Percentiles rank a stretch among this genome's conserved stretches.
phyloP scores from a whole-genome alignment of 1,284 basidiomycete genomes.

The Irpex sp. region DNA sequence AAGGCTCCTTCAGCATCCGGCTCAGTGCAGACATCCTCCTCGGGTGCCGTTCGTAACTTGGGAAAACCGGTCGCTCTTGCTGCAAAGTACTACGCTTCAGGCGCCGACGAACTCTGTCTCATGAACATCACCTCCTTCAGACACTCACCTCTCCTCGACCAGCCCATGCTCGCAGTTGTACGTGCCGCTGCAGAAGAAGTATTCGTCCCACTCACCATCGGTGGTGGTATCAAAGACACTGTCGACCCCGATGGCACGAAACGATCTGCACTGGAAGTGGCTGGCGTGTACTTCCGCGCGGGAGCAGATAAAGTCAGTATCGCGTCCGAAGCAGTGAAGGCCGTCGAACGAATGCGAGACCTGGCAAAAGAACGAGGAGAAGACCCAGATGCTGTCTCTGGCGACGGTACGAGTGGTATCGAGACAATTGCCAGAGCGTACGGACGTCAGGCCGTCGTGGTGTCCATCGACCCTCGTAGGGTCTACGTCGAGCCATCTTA shows the following conservation, averaged over 20 bases:
- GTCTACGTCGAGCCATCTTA: conserved; percentile 78
- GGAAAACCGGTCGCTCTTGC: conserved; percentile 97
- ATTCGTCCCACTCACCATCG: conserved; percentile 98
- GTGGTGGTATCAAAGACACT: conserved; percentile 96
- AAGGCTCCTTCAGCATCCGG: conserved; percentile 37
- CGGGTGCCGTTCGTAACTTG: conserved; percentile 91
- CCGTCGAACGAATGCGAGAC: conserved; percentile 81
- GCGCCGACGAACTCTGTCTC: conserved; percentile 96
- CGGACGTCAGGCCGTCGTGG: conserved; percentile 97
- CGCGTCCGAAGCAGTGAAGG: conserved; percentile 92
- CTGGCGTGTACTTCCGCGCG: conserved; percentile 93
- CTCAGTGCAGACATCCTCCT: conserved; percentile 34
- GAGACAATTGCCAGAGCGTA: conserved; percentile 91
- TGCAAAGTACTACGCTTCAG: conserved; percentile 80
- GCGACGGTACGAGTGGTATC: conserved; percentile 82
- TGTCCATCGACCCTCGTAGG: conserved; percentile 93
- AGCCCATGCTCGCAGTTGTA: conserved; percentile 97
- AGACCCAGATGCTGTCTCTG: conserved; percentile 28
- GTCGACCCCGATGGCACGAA: conserved; percentile 93
- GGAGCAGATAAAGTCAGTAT: conserved; percentile 99
- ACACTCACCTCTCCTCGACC: conserved; percentile 90
- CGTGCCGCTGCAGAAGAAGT: conserved; percentile 86
- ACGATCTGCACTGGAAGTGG: conserved; percentile 89
- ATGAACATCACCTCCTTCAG: conserved; percentile 99
- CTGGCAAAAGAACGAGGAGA: conserved; percentile 24